Evolutionary conservation across 1,139 yeast genomes (phyloP).

Genomic region (Saccharomycopsis crataegensis): DNA sequence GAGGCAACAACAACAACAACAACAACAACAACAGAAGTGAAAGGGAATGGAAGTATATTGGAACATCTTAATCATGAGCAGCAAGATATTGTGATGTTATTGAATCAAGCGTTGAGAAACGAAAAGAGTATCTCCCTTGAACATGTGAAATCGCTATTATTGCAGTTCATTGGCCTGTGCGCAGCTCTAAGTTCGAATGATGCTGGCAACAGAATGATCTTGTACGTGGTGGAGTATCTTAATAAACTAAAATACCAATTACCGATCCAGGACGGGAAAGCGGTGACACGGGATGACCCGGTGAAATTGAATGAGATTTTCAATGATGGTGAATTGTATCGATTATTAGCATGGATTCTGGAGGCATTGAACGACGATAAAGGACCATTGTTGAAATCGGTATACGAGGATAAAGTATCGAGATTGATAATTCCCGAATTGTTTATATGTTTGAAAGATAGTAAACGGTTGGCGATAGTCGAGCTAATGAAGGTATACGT

Average conservation of each 20-base stretch:
- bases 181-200: not conserved
- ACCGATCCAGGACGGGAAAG: not conserved
- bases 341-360: no score
- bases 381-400: no score
- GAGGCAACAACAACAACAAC: not conserved
- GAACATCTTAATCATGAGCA: conserved; percentile 4
- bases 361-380: no score
- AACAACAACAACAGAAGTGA: not conserved
- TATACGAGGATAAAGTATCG: no score
- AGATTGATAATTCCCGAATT: no score
- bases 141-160: not conserved
- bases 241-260: conserved; percentile 1
- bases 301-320: conserved; percentile 6
- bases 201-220: not conserved
- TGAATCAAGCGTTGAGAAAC: not conserved
- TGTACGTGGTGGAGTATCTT: conserved; percentile 1
- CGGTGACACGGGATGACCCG: conserved; percentile 3
- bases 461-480: no score
- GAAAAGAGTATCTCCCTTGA: not conserved
- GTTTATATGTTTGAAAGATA: no score
- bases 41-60: not conserved
- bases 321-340: not conserved
- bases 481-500: no score
- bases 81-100: conserved; percentile 4
- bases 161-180: not conserved